Evolutionary conservation across 306 rosid species (phyloP).

Genomic region (Castanospermum australe): DNA sequence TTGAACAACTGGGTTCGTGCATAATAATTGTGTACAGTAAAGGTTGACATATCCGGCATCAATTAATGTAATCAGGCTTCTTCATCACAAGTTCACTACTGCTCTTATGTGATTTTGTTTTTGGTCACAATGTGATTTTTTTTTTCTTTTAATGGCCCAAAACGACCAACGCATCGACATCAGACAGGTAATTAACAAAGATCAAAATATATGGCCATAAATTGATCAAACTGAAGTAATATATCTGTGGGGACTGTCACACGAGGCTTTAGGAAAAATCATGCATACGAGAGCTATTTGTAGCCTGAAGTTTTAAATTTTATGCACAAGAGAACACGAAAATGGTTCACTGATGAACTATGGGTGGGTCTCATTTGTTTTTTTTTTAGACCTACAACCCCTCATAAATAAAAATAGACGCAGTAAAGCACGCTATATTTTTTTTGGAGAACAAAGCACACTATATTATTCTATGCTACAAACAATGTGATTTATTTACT

Average conservation of each 20-base stretch:
- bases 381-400: not conserved
- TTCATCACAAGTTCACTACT: slow-evolving; percentile 17
- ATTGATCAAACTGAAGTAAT: slow-evolving; percentile 20
- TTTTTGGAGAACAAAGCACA: not conserved
- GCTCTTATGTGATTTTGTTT: not conserved
- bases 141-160: slow-evolving; percentile 14
- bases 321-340: not conserved
- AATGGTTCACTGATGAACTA: slow-evolving; percentile 16
- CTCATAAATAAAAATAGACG: not conserved
- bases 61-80: slow-evolving; percentile 38
- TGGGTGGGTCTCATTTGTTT: not conserved
- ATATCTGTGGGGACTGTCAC: not conserved
- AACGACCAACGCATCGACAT: not conserved
- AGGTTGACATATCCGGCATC: slow-evolving; percentile 48
- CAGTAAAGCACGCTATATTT: not conserved
- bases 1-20: slow-evolving; percentile 43
- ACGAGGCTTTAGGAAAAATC: not conserved
- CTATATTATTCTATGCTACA: not conserved
- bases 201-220: slow-evolving; percentile 16
- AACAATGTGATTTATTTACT: not conserved
- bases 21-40: slow-evolving; percentile 59
- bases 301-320: slow-evolving; percentile 10
- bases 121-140: no score
- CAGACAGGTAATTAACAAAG: slow-evolving; percentile 22
- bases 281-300: not conserved